These are phyloP conservation scores for Syncephalastrum sp. DNA, from an alignment of 371 early-diverging fungal genomes.

Conservation along the genomic window DNA sequence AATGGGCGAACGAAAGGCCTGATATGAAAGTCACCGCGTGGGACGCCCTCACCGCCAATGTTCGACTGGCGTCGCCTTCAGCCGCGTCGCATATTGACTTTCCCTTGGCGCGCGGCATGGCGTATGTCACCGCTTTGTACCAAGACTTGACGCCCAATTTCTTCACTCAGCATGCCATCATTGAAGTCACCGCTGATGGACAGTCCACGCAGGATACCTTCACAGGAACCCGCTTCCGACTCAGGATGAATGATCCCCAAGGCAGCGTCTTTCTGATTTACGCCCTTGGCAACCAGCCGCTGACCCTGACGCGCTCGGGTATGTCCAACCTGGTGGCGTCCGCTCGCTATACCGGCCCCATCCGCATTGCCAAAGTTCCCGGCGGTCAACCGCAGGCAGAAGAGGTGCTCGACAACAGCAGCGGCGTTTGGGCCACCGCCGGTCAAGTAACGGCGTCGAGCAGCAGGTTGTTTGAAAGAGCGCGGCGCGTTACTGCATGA, in stretches of 20 bases:
- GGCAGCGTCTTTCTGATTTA: constrained; percentile 39
- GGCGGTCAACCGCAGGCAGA: constrained; percentile 22
- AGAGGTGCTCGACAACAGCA: constrained; percentile 33
- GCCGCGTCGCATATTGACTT: constrained; percentile 25
- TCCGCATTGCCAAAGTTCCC: constrained; percentile 54
- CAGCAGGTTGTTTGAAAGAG: background rate
- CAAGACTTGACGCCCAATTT: constrained; percentile 49
- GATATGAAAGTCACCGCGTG: constrained; percentile 24
- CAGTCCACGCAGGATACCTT: constrained; percentile 12
- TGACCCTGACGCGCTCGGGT: constrained; percentile 17
- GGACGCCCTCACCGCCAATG: constrained; percentile 35
- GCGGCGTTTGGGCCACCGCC: constrained; percentile 51
- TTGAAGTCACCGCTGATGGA: constrained; percentile 20
- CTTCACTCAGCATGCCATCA: constrained; percentile 46
- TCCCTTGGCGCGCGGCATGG: constrained; percentile 53
- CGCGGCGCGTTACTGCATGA: background rate
- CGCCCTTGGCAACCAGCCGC: constrained; percentile 32
- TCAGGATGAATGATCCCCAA: constrained; percentile 39
- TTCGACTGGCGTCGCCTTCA: constrained; percentile 18
- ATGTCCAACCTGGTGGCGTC: constrained; percentile 27
- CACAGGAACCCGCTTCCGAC: constrained; percentile 34
- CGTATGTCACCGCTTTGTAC: constrained; percentile 49
- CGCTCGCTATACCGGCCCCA: constrained; percentile 37
- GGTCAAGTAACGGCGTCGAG: constrained; percentile 15
- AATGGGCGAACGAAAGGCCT: constrained; percentile 30